phyloP scores from a whole-genome alignment of 2,329 filamentous ascomycete genomes.

The Ophiocordyceps australis region DNA sequence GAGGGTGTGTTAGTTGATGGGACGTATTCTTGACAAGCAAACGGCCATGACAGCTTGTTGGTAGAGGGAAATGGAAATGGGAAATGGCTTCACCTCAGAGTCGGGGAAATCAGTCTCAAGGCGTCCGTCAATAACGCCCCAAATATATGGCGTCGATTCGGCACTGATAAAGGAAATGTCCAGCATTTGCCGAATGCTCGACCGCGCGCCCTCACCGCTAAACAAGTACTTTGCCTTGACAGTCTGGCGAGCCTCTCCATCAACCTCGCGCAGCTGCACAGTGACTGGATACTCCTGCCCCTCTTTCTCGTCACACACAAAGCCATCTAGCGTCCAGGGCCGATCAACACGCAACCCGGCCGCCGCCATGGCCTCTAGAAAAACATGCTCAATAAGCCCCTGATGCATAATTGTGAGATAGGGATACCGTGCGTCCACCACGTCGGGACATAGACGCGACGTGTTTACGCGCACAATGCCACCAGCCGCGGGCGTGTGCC shows the following conservation, averaged over 20 bases:
- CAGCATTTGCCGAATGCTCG: slow-evolving; percentile 43
- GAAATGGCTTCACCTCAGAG: slow-evolving; percentile 52
- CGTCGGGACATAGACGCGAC: slow-evolving; percentile 79
- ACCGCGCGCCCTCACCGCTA: slow-evolving; percentile 52
- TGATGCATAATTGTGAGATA: slow-evolving; percentile 57
- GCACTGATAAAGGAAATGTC: slow-evolving; percentile 54
- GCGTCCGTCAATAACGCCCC: slow-evolving; percentile 61
- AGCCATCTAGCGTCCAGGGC: slow-evolving; percentile 45
- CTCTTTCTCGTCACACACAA: slow-evolving; percentile 35
- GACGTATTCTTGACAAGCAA: no score
- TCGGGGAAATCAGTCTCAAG: slow-evolving; percentile 60
- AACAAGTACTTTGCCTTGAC: slow-evolving; percentile 53
- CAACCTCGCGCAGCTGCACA: slow-evolving; percentile 59
- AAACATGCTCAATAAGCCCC: slow-evolving; percentile 51
- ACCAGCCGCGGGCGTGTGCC: slow-evolving; percentile 44
- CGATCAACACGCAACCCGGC: slow-evolving; percentile 42
- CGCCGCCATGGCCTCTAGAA: slow-evolving; percentile 46
- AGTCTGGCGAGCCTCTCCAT: slow-evolving; percentile 51
- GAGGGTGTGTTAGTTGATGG: no score
- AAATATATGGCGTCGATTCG: slow-evolving; percentile 53
- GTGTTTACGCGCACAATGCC: slow-evolving; percentile 49
- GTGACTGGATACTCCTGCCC: slow-evolving; percentile 58
- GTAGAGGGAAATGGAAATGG: no score
- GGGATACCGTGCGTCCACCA: slow-evolving; percentile 55
- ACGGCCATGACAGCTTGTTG: no score